A percentile compares a stretch with the other conserved stretches of the same genome.
Evolutionary conservation across 2,329 filamentous ascomycete genomes (phyloP).

Genomic region (Penicillium sp.): DNA sequence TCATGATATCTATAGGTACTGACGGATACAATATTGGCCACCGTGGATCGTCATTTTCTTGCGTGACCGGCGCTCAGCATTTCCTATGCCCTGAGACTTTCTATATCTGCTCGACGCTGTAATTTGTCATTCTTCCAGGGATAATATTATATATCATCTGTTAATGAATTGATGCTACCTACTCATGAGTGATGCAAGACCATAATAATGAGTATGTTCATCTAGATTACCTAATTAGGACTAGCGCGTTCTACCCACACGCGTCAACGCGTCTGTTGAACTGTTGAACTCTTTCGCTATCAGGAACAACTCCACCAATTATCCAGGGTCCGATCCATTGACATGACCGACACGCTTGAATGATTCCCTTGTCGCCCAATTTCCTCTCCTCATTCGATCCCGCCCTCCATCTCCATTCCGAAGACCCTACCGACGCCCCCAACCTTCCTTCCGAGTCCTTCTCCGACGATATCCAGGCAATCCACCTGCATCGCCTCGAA

Average conservation of each 20-base stretch:
- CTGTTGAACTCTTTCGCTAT: constrained; percentile 31
- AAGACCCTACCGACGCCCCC: constrained; percentile 36
- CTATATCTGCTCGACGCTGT: neutral
- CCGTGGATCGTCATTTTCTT: neutral
- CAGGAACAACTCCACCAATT: constrained; percentile 21
- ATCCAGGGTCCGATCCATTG: constrained; percentile 17
- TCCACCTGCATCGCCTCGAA: constrained; percentile 43
- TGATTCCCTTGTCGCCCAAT: constrained; percentile 43
- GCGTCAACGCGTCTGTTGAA: constrained; percentile 39
- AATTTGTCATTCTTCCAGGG: neutral
- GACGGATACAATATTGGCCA: no score
- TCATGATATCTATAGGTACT: no score
- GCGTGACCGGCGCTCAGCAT: neutral
- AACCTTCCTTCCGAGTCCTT: constrained; percentile 43
- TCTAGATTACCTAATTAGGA: constrained; percentile 26
- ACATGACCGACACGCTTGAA: constrained; percentile 36
- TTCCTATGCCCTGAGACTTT: neutral
- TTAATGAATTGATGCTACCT: neutral
- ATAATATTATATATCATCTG: neutral
- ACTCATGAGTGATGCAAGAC: neutral
- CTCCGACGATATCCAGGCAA: constrained; percentile 50
- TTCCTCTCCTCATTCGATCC: constrained; percentile 59
- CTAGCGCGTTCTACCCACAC: constrained; percentile 35
- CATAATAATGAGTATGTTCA: neutral
- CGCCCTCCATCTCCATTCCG: constrained; percentile 56